phyloP scores from a whole-genome alignment of 495 filamentous ascomycete genomes.

The Annulohypoxylon nitens region DNA sequence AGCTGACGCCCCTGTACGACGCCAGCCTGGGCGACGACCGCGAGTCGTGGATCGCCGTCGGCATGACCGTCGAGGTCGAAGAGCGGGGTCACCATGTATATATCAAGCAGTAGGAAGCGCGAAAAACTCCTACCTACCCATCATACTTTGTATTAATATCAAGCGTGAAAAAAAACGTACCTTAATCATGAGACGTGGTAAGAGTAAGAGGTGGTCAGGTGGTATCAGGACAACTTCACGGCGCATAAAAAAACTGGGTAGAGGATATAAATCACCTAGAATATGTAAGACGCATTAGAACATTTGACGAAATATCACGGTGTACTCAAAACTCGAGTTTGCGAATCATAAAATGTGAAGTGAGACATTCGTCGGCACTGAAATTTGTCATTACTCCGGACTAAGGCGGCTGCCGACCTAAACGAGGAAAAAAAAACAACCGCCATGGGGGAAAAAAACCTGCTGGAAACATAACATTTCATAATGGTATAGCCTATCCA shows the following conservation, averaged over 20 bases:
- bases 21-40: conserved; percentile 46
- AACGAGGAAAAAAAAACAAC: background rate
- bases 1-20: conserved; percentile 75
- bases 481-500: conserved; percentile 5
- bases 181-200: conserved; percentile 1
- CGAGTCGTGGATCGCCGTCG: conserved; percentile 60
- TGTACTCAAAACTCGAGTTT: background rate
- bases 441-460: background rate
- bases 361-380: conserved; percentile 2
- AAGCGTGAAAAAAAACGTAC: background rate
- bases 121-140: background rate
- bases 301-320: background rate
- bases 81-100: conserved; percentile 58
- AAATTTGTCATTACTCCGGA: conserved; percentile 28
- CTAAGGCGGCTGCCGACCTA: conserved; percentile 7
- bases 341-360: background rate
- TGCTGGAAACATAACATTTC: conserved; percentile 3
- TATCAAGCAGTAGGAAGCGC: conserved; percentile 48
- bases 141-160: background rate
- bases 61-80: conserved; percentile 58
- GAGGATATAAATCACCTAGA: background rate
- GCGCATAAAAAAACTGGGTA: background rate
- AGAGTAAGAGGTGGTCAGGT: conserved; percentile 1
- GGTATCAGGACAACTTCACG: background rate
- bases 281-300: background rate